Evolutionary conservation across 73 alveolate species (phyloP), one percentile per base, ranked within the genome.

Genomic region (Durusdinium trenchii): DNA sequence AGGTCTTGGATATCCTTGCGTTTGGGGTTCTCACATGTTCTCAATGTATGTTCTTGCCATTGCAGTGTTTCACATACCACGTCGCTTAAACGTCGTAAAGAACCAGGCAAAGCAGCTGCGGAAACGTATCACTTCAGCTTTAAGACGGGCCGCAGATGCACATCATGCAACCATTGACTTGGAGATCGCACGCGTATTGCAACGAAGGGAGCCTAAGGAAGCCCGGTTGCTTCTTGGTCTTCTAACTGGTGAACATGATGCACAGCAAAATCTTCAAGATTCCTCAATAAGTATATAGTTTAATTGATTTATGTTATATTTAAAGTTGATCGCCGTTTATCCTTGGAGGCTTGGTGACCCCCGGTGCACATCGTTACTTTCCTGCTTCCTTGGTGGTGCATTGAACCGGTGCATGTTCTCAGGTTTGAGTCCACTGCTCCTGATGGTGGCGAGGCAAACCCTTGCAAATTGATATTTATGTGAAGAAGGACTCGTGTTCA

Each of bases 101-200:
- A 23, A 48, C 20, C 91, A 81, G 91, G 96, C 86, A 30, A 43
- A 48, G 73, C 62, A 89, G 85, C 62, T 64, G 28, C 96, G 85
- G 43, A 62, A 71, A 30, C 60, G 62, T 26, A 71, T 89, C 51
- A 60, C 69, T 23, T 69, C 96, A 46, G 96, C 86, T 4, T 16
- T 89, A 52, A 46, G 96, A 48, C 86, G 96, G 16, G 96, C 96
- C 3, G 96, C 85, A 2, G 96, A 89, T n/a, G 86, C 86, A 3
- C 96, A 89, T 48, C 96, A 89, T 40, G 96, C 96, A 12, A 69
- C 86, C 71, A 46, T 89, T 42, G 96, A 89, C 50, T 48, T 89
- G 35, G 96, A 89, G 42, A 61, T 89, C 18, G 78, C 86, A 48
- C 45, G 86, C 3, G 45, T 48, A 35, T n/a, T 69, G 86, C 96